phyloP scores from a whole-genome alignment of 1,284 basidiomycete genomes.

The Melanopsichium pennsylvanicum region DNA sequence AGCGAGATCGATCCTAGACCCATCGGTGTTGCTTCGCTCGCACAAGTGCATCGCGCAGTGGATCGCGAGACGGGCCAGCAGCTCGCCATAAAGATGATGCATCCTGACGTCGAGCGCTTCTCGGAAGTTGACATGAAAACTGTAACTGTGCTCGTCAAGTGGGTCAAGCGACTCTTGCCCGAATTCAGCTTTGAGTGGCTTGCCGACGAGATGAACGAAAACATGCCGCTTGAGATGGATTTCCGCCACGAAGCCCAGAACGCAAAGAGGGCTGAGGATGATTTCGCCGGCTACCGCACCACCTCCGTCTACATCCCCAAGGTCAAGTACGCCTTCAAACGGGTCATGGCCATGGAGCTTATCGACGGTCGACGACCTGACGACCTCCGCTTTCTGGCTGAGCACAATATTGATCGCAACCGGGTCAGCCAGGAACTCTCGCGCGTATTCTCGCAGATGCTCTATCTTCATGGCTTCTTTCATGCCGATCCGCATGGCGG shows the following conservation, averaged over 20 bases:
- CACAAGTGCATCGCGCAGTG: constrained; percentile 89
- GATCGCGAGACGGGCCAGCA: constrained; percentile 70
- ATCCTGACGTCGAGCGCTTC: constrained; percentile 92
- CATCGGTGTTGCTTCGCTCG: constrained; percentile 89
- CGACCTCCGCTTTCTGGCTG: constrained; percentile 82
- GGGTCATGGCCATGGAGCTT: constrained; percentile 92
- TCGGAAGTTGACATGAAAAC: constrained; percentile 80
- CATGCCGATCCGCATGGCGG: constrained; percentile 69
- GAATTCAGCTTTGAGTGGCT: constrained; percentile 75
- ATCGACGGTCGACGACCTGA: constrained; percentile 87
- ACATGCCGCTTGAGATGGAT: constrained; percentile 93
- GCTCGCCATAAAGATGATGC: constrained; percentile 97
- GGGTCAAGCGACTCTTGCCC: constrained; percentile 83
- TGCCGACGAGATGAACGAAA: constrained; percentile 67
- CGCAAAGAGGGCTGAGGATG: constrained; percentile 75
- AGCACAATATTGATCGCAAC: constrained; percentile 89
- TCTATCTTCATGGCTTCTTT: constrained; percentile 85
- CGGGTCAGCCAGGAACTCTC: constrained; percentile 81
- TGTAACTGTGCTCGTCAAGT: constrained; percentile 71
- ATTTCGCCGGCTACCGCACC: constrained; percentile 72
- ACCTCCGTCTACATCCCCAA: constrained; percentile 86
- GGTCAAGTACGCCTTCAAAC: constrained; percentile 81
- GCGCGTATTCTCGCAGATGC: constrained; percentile 89
- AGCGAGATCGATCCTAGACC: constrained; percentile 86
- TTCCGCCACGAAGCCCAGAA: constrained; percentile 89